Evolutionary conservation across 2,329 filamentous ascomycete species (phyloP), one percentile per base, ranked within the genome.

Genomic region (Sporothrix schenckii): DNA sequence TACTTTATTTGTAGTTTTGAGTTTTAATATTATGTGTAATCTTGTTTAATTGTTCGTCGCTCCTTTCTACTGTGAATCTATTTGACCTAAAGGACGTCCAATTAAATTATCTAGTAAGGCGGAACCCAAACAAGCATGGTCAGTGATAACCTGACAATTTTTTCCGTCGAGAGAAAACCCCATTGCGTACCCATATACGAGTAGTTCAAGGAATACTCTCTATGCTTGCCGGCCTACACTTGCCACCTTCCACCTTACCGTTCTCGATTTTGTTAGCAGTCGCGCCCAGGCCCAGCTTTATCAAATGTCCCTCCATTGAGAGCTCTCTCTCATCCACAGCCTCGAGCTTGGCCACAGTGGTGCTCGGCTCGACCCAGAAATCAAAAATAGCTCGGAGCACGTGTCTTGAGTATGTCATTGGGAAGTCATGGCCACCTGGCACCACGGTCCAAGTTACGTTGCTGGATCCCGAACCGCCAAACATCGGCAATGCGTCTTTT

Each of bases 341-440:
- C 16, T 56, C 10, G 4, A 74, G 61, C 24, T n/a, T 58, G 0
- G 49, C 67, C 34, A 71, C n/a, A 0, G 66, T 61, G 0, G 3
- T 60, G 13, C 69, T 71, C 50, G 56, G 30, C 11, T 61, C 72
- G 49, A 75, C 79, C 85, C 85, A 88, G 70, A 85, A 82, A 41
- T 79, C 77, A 69, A 84, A 82, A 11, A 89, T 79, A 69, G 80
- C 80, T 54, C 77, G 75, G 71, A 87, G 74, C 13, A 86, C 83
- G 49, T 79, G 76, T 7, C 77, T 75, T 0, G 80, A 76, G 71
- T 85, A 82, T n/a, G 86, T 87, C 80, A 89, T 88, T 19, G 88
- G 86, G 74, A 89, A 89, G 73, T 90, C 87, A 74, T 90, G 88
- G 1, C 82, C 84, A 1, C 86, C 86, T 0, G 83, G 81, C 1